Conservation (phyloP, 805 yeast species). For the Wickerhamiella bombiphila region DNA sequence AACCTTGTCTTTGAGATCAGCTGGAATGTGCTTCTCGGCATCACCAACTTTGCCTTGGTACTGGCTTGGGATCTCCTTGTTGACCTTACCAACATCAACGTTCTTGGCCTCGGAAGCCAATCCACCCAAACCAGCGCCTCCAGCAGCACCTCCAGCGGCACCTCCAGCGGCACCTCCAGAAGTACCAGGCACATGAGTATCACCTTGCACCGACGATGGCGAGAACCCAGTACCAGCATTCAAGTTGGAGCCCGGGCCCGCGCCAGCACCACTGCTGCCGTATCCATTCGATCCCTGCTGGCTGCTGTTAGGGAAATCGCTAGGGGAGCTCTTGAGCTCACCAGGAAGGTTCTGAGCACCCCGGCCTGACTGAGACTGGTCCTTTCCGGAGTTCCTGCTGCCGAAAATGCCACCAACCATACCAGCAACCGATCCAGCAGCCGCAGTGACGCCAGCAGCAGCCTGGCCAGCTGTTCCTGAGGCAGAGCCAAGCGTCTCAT, state of each 20-base stretch:
- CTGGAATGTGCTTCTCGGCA: constrained; percentile 4
- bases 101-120: constrained; percentile 4
- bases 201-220: too few species aligned
- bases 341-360: not conserved
- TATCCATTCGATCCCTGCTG: not conserved
- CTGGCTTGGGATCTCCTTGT: constrained; percentile 2
- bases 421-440: constrained; percentile 3
- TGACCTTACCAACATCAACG: too few species aligned
- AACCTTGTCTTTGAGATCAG: too few species aligned
- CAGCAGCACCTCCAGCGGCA: constrained; percentile 5
- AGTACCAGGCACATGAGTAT: too few species aligned
- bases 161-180: constrained; percentile 14
- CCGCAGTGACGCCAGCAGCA: constrained; percentile 1
- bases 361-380: constrained; percentile 14
- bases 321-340: too few species aligned
- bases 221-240: not conserved
- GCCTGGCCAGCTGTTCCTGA: constrained; percentile 7
- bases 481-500: constrained; percentile 10
- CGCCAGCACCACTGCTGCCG: not conserved
- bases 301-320: not conserved
- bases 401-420: constrained; percentile 1
- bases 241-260: not conserved
- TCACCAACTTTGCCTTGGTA: constrained; percentile 3
- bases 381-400: not conserved
- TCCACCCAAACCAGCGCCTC: constrained; percentile 9